Percentiles rank a stretch among this genome's conserved stretches.
Conservation (phyloP, 1,284 basidiomycete species). For the Coriolopsis trogii region DNA sequence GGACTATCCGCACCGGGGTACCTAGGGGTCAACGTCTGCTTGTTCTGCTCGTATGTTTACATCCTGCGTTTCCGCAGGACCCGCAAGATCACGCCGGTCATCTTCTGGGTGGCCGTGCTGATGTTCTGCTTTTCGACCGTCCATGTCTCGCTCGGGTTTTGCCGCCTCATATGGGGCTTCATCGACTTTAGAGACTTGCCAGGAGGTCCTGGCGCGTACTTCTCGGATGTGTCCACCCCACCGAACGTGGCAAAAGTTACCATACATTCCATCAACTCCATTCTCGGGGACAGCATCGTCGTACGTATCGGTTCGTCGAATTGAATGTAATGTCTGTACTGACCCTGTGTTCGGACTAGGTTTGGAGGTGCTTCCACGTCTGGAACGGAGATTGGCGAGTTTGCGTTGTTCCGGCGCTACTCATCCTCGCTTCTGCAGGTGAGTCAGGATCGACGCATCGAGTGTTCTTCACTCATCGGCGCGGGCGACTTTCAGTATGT, state of each 20-base stretch:
- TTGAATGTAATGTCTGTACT: not conserved
- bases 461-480: not conserved
- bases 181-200: constrained; percentile 36
- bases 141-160: constrained; percentile 43
- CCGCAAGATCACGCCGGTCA: constrained; percentile 33
- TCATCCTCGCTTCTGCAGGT: constrained; percentile 40
- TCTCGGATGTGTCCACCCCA: constrained; percentile 41
- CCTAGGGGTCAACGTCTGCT: constrained; percentile 39
- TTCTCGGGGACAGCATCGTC: constrained; percentile 41
- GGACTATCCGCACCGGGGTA: not conserved
- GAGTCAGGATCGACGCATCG: constrained; percentile 5
- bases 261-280: constrained; percentile 41
- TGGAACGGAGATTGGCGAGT: constrained; percentile 39
- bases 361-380: constrained; percentile 42
- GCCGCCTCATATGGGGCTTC: constrained; percentile 42
- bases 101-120: constrained; percentile 35
- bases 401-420: constrained; percentile 34
- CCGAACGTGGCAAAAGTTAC: constrained; percentile 43
- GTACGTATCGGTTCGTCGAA: constrained; percentile 23
- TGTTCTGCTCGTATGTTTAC: constrained; percentile 39
- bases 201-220: constrained; percentile 40
- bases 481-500: constrained; percentile 29
- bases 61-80: constrained; percentile 36
- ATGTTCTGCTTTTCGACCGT: constrained; percentile 42
- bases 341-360: constrained; percentile 21